Evolutionary conservation across 2,329 filamentous ascomycete genomes (phyloP).

Genomic region (Trichocomaceae sp.): DNA sequence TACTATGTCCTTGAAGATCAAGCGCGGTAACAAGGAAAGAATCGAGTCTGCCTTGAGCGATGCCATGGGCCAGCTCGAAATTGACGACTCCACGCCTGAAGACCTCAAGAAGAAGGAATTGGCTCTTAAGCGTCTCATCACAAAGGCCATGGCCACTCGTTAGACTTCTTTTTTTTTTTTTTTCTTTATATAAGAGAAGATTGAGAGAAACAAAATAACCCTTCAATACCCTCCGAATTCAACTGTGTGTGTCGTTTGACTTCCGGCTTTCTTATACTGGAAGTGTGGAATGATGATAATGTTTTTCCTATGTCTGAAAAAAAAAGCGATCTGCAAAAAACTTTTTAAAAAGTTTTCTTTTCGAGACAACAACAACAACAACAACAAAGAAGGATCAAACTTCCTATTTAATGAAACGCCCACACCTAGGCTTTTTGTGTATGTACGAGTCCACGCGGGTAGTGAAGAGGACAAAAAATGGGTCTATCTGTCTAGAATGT

Average conservation of each 20-base stretch:
- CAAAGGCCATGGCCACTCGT: conserved; percentile 93
- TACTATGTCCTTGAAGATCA: conserved; percentile 90
- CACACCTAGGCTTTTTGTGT: background rate
- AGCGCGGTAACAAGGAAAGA: conserved; percentile 99
- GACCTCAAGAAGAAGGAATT: conserved; percentile 99
- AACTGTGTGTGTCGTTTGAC: background rate
- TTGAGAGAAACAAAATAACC: background rate
- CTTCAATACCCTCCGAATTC: background rate
- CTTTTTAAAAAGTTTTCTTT: background rate
- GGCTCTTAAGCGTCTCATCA: conserved; percentile 92
- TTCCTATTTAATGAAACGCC: background rate
- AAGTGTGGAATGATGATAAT: conserved; percentile 8
- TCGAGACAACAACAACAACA: too few species aligned
- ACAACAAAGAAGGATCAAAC: background rate
- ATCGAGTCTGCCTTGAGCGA: conserved; percentile 95
- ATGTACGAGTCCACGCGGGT: background rate
- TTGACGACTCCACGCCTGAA: conserved; percentile 83
- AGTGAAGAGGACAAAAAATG: background rate
- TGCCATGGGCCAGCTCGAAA: conserved; percentile 94
- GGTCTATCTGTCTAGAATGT: conserved; percentile 5
- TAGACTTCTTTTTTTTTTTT: conserved; percentile 45
- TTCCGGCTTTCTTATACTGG: background rate
- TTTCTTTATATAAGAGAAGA: background rate
- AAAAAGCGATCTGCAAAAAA: background rate
- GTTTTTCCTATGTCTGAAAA: conserved; percentile 9